Base-by-base conservation (phyloP, 2,329 filamentous ascomycete genomes). In the Helotiales sp. region DNA sequence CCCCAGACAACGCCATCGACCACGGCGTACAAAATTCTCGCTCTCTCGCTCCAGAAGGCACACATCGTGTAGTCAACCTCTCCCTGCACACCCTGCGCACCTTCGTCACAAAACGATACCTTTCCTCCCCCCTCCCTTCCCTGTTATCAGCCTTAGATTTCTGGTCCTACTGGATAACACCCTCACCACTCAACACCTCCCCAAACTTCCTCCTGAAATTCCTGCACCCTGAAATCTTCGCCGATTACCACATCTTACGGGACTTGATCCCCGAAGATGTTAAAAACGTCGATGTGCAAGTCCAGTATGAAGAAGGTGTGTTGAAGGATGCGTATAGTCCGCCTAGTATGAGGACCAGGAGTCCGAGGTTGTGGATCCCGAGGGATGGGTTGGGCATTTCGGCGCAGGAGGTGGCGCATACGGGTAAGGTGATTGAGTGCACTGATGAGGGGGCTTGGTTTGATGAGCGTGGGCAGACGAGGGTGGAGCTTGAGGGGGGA, bases 301-400 rank as follows among this genome's bases (percentile, higher is more conserved):
- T 30, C 72, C 66, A 79, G 0, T 76, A 79, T 0, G 82, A 85
- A 73, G 76, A 80, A 7, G 81, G 84, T 74, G 77, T 81, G 11
- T 30, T 75, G 11, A 71, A 67, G 43, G 80, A 86, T 64, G 87
- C 87, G 1, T 90, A 87, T 77, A 83, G 81, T 75, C 83, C 88
- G 71, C 87, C 87, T 0, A 86, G 78, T 73, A 88, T 85, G 82
- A 85, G 77, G 80, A 85, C 79, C 71, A 79, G 72, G 73, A 81
- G 76, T 68, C 86, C 79, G 69, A 88, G 82, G 85, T 84, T 84
- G 68, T 90, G 82, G 87, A 85, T 84, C 61, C 87, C 87, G n/a
- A 82, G 81, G 61, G 87, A 90, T 73, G 77, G 79, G 8, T 80
- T 84, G 52, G 87, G 87, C 10, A 80, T 90, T 37, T 85, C 82